These are phyloP conservation scores for Cryptococcus sp. DNA, from an alignment of 1,284 basidiomycete species.

Conservation along the genomic window DNA sequence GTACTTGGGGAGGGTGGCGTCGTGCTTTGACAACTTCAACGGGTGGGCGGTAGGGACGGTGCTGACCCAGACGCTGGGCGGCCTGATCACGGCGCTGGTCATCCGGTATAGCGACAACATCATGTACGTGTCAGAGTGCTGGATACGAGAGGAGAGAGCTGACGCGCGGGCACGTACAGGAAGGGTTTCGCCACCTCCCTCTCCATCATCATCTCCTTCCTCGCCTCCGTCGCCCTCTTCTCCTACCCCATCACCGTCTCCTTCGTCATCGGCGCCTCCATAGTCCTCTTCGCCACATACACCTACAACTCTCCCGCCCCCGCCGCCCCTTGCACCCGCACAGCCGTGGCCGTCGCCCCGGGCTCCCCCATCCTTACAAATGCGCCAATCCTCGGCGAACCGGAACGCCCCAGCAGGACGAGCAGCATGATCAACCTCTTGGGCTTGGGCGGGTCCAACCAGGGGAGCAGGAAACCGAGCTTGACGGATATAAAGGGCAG, in stretches of 20 bases:
- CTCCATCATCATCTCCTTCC: conserved; percentile 88
- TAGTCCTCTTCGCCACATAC: conserved; percentile 84
- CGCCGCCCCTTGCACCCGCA: conserved; percentile 26
- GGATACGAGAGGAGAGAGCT: background rate
- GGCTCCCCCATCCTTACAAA: conserved; percentile 43
- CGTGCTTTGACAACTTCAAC: conserved; percentile 60
- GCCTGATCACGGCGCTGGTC: conserved; percentile 75
- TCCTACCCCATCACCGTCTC: conserved; percentile 78
- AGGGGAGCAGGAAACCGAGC: conserved; percentile 12
- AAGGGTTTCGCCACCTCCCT: conserved; percentile 93
- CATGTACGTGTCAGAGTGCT: conserved; percentile 30
- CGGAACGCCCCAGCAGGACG: conserved; percentile 37
- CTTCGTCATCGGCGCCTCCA: conserved; percentile 74
- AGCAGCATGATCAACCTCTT: conserved; percentile 41
- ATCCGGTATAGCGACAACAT: conserved; percentile 56
- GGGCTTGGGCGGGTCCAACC: conserved; percentile 22
- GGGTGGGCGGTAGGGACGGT: conserved; percentile 90
- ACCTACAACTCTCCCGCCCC: conserved; percentile 69
- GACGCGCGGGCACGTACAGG: conserved; percentile 16
- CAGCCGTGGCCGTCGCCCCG: conserved; percentile 39
- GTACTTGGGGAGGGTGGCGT: conserved; percentile 30
- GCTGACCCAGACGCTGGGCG: conserved; percentile 80
- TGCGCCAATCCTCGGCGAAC: conserved; percentile 48
- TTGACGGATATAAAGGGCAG: conserved; percentile 10
- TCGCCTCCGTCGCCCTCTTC: conserved; percentile 83